These are phyloP conservation scores for Vaccinium darrowii DNA, from an alignment of 148 eudicot genomes.

Conservation along the genomic window DNA sequence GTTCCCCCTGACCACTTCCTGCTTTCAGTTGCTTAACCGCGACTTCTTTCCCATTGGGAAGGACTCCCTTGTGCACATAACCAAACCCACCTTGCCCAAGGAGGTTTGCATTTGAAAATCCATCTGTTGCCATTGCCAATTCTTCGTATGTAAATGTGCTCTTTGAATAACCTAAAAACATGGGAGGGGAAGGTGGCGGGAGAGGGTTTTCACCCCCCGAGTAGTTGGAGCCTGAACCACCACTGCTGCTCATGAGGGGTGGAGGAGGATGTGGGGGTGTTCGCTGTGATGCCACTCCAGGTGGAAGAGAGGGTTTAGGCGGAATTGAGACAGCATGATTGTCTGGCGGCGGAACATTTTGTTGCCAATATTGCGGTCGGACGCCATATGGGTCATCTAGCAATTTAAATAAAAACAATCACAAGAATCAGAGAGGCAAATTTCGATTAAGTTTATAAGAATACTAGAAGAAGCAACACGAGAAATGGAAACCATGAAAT, in stretches of 20 bases:
- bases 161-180: constrained; percentile 24
- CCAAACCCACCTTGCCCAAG: constrained; percentile 98
- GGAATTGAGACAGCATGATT: constrained; percentile 51
- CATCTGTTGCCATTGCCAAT: constrained; percentile 79
- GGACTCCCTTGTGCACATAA: constrained; percentile 80
- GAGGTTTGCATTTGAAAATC: constrained; percentile 74
- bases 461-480: not conserved
- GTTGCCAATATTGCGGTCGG: constrained; percentile 77
- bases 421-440: constrained; percentile 4
- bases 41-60: constrained; percentile 88
- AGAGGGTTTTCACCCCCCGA: constrained; percentile 58
- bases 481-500: constrained; percentile 2
- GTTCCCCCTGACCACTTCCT: constrained; percentile 95
- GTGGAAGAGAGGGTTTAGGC: constrained; percentile 57
- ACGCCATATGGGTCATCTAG: constrained; percentile 67
- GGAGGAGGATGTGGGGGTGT: constrained; percentile 52
- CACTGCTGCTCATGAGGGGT: constrained; percentile 65
- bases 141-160: constrained; percentile 83
- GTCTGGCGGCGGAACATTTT: constrained; percentile 63
- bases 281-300: constrained; percentile 50
- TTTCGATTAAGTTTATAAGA: not conserved
- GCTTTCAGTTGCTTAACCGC: constrained; percentile 86
- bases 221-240: constrained; percentile 77
- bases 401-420: constrained; percentile 14
- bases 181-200: constrained; percentile 9